These are phyloP conservation scores for Ascocoryne sarcoides DNA, from an alignment of 2,329 filamentous ascomycete species.

Conservation along the genomic window DNA sequence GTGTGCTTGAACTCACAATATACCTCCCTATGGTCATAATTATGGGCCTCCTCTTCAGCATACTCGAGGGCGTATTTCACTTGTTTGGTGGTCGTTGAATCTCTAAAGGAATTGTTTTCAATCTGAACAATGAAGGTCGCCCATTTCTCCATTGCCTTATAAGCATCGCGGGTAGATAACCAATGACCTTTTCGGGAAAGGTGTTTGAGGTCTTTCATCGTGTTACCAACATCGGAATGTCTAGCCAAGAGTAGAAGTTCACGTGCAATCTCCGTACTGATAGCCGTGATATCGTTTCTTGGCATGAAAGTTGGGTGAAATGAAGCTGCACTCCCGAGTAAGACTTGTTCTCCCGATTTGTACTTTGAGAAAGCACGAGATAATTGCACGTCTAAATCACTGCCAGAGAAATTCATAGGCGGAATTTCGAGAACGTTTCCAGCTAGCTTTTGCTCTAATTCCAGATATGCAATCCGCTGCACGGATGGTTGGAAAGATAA, in stretches of 20 bases:
- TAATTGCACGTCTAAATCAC: constrained; percentile 4
- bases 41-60: background rate
- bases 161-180: background rate
- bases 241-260: background rate
- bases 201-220: background rate
- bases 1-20: too few species aligned
- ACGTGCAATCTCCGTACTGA: too few species aligned
- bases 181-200: background rate
- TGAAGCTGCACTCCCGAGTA: background rate
- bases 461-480: constrained; percentile 45
- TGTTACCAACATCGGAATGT: background rate
- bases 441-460: constrained; percentile 44
- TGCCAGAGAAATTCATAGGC: background rate
- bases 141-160: background rate
- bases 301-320: background rate
- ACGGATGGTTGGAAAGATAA: constrained; percentile 36
- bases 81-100: background rate
- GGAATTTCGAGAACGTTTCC: constrained; percentile 36
- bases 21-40: background rate
- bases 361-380: background rate
- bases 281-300: background rate
- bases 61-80: background rate
- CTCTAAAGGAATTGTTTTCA: constrained; percentile 1
- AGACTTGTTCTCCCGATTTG: constrained; percentile 1
- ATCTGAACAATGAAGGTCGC: background rate